Percentiles rank a stretch among this genome's conserved stretches.
Evolutionary conservation across 2,329 filamentous ascomycete species (phyloP).

Genomic region (Pseudogymnoascus sp.): DNA sequence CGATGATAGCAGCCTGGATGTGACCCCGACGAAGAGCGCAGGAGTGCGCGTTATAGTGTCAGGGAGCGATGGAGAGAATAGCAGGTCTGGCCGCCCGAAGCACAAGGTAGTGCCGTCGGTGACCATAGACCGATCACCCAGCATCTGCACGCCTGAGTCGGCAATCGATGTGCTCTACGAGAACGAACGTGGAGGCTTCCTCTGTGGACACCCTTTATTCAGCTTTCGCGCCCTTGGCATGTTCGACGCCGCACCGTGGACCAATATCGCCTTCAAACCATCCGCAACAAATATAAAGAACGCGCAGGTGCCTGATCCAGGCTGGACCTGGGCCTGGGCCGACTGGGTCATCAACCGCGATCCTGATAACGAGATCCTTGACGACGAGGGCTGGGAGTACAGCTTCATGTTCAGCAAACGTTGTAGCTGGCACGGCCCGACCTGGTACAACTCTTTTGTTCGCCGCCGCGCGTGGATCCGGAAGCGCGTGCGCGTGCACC

Average conservation of each 20-base stretch:
- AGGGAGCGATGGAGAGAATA: neutral
- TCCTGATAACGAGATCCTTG: slow-evolving; percentile 53
- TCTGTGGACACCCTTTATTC: slow-evolving; percentile 87
- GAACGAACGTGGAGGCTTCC: slow-evolving; percentile 84
- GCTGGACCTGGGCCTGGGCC: slow-evolving; percentile 81
- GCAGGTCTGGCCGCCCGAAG: neutral
- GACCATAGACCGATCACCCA: neutral
- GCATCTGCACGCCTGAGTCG: slow-evolving; percentile 36
- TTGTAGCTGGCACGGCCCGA: slow-evolving; percentile 81
- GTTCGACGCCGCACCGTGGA: slow-evolving; percentile 82
- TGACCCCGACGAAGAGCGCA: neutral
- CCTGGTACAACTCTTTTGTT: slow-evolving; percentile 96
- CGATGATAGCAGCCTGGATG: neutral
- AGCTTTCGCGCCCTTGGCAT: slow-evolving; percentile 78
- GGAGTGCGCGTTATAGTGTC: neutral
- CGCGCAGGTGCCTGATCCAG: slow-evolving; percentile 87
- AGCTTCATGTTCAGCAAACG: slow-evolving; percentile 73
- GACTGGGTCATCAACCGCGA: slow-evolving; percentile 65
- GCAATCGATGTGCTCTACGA: slow-evolving; percentile 88
- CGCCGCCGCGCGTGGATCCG: slow-evolving; percentile 81
- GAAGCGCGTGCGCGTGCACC: slow-evolving; percentile 61
- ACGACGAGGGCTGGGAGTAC: slow-evolving; percentile 94
- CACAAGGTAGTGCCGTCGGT: slow-evolving; percentile 2
- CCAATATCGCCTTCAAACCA: slow-evolving; percentile 58
- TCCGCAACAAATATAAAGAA: slow-evolving; percentile 68